Evolutionary conservation across 805 yeast species (phyloP).

Genomic region (Spathaspora hagerdaliae): DNA sequence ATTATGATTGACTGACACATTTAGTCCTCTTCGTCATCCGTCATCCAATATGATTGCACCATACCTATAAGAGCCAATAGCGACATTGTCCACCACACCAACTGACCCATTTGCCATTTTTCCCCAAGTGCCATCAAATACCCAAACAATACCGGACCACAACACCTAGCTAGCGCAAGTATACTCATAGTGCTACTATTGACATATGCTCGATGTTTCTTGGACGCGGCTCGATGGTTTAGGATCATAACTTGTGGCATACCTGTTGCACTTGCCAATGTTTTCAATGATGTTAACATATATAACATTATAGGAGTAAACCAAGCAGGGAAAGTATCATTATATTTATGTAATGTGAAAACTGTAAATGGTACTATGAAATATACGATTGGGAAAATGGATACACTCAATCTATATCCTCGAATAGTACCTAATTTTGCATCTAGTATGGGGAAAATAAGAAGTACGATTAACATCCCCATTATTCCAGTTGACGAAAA

Average conservation of each 20-base stretch:
- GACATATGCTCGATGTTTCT: conserved; percentile 31
- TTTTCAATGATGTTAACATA: conserved; percentile 26
- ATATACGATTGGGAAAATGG: conserved; percentile 30
- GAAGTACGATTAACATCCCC: conserved; percentile 29
- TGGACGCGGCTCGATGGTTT: conserved; percentile 32
- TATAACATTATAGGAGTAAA: conserved; percentile 23
- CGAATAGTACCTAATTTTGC: conserved; percentile 25
- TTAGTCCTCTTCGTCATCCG: conserved; percentile 24
- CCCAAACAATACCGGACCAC: conserved; percentile 32
- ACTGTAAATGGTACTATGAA: conserved; percentile 26
- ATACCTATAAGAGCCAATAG: conserved; percentile 24
- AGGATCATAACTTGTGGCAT: conserved; percentile 33
- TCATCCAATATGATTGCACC: conserved; percentile 23
- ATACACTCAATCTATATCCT: conserved; percentile 28
- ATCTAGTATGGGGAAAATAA: conserved; percentile 32
- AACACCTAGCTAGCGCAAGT: conserved; percentile 27
- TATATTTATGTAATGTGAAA: conserved; percentile 27
- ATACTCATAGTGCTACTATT: conserved; percentile 31
- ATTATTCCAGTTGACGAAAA: conserved; percentile 33
- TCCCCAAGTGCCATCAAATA: conserved; percentile 33
- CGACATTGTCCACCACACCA: conserved; percentile 34
- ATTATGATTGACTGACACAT: neutral
- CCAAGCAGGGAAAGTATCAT: conserved; percentile 25
- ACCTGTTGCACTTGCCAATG: conserved; percentile 32
- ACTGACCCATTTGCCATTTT: conserved; percentile 18